These are phyloP conservation scores for Phytophthora pseudosyringae DNA, from an alignment of 352 stramenopile genomes.

Conservation along the genomic window DNA sequence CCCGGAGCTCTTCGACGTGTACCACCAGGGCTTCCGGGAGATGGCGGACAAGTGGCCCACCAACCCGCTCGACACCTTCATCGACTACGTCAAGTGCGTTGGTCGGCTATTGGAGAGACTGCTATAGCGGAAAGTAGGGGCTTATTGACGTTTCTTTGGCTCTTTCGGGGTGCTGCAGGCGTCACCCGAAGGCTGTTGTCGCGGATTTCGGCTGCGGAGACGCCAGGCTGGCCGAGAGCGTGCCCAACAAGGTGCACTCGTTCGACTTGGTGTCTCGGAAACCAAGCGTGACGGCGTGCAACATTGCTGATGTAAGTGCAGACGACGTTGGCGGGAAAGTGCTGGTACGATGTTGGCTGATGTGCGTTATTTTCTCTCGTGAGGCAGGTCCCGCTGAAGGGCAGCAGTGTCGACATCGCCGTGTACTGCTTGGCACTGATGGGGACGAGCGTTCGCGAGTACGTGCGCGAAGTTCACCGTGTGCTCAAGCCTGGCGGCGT, in stretches of 20 bases:
- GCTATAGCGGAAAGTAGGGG: not conserved
- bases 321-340: not conserved
- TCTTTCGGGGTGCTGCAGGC: constrained; percentile 36
- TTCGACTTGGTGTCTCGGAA: constrained; percentile 98
- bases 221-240: constrained; percentile 91
- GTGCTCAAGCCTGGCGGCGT: constrained; percentile 94
- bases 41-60: constrained; percentile 97
- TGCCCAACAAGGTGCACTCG: constrained; percentile 94
- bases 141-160: constrained; percentile 2
- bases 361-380: constrained; percentile 2
- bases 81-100: constrained; percentile 92
- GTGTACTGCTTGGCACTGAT: constrained; percentile 99
- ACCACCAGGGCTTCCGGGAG: constrained; percentile 98
- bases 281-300: constrained; percentile 94
- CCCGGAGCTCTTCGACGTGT: constrained; percentile 97
- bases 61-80: constrained; percentile 98
- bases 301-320: constrained; percentile 91
- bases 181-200: constrained; percentile 79
- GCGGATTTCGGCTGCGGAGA: constrained; percentile 99
- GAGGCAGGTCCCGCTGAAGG: constrained; percentile 90
- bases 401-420: constrained; percentile 93
- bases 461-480: constrained; percentile 95
- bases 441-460: constrained; percentile 97
- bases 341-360: not conserved
- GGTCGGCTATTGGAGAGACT: not conserved